Percentiles rank a stretch among this genome's conserved stretches.
These are phyloP conservation scores for Gracilaria domingensis DNA, from an alignment of 23 red algal genomes.

Conservation along the genomic window DNA sequence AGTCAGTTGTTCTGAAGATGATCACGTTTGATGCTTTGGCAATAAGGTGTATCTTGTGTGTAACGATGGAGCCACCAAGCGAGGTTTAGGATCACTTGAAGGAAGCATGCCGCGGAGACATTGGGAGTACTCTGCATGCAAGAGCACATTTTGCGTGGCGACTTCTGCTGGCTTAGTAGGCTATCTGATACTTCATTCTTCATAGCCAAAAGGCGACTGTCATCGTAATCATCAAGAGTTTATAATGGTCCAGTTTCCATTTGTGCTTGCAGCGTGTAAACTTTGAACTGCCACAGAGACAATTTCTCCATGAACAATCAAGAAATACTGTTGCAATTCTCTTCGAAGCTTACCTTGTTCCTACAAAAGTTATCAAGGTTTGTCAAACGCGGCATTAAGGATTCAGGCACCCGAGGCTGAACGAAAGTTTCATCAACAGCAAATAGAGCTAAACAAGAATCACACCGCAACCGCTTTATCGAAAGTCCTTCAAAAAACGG, in stretches of 20 bases:
- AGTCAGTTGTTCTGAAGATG: not conserved
- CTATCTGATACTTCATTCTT: conserved; percentile 1
- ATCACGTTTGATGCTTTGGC: not conserved
- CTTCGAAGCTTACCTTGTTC: no score
- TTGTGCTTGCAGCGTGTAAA: no score
- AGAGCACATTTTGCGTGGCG: not conserved
- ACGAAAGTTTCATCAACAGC: conserved; percentile 25
- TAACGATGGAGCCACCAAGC: not conserved
- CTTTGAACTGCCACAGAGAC: no score
- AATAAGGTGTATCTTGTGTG: not conserved
- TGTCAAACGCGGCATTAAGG: conserved; percentile 38
- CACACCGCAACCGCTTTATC: conserved; percentile 50
- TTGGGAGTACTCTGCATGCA: not conserved
- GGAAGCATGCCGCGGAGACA: not conserved
- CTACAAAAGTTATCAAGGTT: conserved; percentile 56
- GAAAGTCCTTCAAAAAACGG: conserved; percentile 28
- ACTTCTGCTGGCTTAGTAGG: not conserved
- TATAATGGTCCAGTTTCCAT: no score
- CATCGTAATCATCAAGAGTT: no score
- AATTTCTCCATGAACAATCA: no score
- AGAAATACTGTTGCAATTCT: no score
- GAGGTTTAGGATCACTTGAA: conserved; percentile 16
- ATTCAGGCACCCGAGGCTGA: conserved; percentile 60
- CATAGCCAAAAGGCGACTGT: no score
- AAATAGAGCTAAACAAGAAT: conserved; percentile 6